A percentile compares a stretch with the other conserved stretches of the same genome.
These are phyloP conservation scores for Sphagnum fallax DNA, from an alignment of 228 moss, liverwort and hornwort genomes.

Conservation along the genomic window DNA sequence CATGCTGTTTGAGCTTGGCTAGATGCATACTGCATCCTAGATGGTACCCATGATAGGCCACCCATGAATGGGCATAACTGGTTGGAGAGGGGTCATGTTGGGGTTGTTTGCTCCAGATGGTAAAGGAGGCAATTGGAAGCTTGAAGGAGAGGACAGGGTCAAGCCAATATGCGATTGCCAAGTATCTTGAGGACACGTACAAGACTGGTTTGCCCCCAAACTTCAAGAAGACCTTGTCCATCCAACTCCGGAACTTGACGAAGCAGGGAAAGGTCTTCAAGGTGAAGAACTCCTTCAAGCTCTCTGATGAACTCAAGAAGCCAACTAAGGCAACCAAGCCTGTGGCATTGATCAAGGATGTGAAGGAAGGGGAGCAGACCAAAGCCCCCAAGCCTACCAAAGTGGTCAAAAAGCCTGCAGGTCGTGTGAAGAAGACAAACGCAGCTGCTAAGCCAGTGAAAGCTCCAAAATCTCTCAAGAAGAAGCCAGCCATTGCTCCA, in stretches of 20 bases:
- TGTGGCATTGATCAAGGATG: slow-evolving; percentile 19
- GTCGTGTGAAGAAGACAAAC: slow-evolving; percentile 36
- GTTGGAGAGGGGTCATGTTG: neutral
- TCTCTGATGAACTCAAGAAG: slow-evolving; percentile 86
- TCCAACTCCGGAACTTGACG: slow-evolving; percentile 69
- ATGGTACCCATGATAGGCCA: too few relatives aligned
- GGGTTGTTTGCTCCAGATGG: slow-evolving; percentile 36
- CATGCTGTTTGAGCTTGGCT: neutral
- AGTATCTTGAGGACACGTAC: slow-evolving; percentile 78
- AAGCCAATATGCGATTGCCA: slow-evolving; percentile 75
- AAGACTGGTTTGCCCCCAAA: slow-evolving; percentile 66
- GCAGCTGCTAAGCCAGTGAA: neutral
- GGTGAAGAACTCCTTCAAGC: slow-evolving; percentile 81
- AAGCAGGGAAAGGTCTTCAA: slow-evolving; percentile 71
- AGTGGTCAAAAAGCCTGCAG: slow-evolving; percentile 19
- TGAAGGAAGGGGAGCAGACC: slow-evolving; percentile 34
- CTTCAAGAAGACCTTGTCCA: slow-evolving; percentile 65
- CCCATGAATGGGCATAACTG: too few relatives aligned
- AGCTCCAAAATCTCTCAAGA: neutral
- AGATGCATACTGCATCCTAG: neutral
- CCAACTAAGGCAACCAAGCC: slow-evolving; percentile 41
- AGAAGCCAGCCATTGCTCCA: neutral
- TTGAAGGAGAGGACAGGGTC: slow-evolving; percentile 81
- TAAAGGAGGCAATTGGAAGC: slow-evolving; percentile 63
- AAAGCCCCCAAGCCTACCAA: neutral